phyloP scores from a whole-genome alignment of 257 asterid genomes.

The Solanum sejunctum region DNA sequence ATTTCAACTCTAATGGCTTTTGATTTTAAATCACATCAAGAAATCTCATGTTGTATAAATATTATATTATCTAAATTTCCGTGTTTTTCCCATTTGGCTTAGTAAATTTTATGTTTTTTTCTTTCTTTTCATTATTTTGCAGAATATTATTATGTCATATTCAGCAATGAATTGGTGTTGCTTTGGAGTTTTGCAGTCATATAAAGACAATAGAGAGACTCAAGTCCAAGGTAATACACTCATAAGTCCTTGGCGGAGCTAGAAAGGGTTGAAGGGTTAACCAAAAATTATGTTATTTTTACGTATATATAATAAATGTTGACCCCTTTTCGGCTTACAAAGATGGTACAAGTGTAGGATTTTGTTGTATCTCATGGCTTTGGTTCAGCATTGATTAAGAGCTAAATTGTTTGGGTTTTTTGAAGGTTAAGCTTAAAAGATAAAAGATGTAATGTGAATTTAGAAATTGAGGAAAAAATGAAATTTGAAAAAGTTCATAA shows the following conservation, averaged over 20 bases:
- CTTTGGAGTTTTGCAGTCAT: conserved; percentile 39
- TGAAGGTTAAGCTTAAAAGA: too few relatives aligned
- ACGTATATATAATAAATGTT: too few relatives aligned
- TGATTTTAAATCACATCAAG: neutral
- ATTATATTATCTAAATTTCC: neutral
- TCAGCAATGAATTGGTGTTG: conserved; percentile 40
- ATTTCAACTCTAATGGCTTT: neutral
- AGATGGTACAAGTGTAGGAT: neutral
- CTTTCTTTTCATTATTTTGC: neutral
- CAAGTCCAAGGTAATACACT: conserved; percentile 26
- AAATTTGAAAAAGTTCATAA: too few relatives aligned
- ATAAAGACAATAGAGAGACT: conserved; percentile 12
- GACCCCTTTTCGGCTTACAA: too few relatives aligned
- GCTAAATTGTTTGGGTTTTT: too few relatives aligned
- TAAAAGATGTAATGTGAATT: too few relatives aligned
- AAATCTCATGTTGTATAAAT: neutral
- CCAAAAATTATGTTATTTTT: too few relatives aligned
- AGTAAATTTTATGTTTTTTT: neutral
- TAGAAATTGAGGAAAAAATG: too few relatives aligned
- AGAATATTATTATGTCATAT: neutral
- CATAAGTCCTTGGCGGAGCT: neutral
- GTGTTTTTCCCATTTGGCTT: neutral
- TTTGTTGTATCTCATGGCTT: neutral
- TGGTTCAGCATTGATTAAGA: neutral
- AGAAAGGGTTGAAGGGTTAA: too few relatives aligned